Percentiles rank a stretch among this genome's conserved stretches.
Conservation (phyloP, 2,329 filamentous ascomycete genomes). For the Helicocarpus griseus region DNA sequence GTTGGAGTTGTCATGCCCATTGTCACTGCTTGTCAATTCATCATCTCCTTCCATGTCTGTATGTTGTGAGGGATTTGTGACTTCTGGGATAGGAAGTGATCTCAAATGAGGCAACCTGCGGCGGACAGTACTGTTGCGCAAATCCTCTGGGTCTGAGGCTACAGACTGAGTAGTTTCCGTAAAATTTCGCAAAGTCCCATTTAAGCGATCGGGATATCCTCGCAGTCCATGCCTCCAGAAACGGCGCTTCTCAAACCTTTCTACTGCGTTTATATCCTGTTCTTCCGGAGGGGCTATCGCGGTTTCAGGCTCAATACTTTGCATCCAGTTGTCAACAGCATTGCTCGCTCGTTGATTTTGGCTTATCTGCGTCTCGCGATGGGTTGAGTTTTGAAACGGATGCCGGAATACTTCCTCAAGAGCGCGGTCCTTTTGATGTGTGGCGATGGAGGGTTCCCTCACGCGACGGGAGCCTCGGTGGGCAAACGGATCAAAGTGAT, state of each 20-base stretch:
- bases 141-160: slow-evolving; percentile 48
- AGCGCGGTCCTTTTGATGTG: slow-evolving; percentile 80
- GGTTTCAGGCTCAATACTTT: slow-evolving; percentile 48
- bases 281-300: slow-evolving; percentile 49
- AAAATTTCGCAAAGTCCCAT: slow-evolving; percentile 33
- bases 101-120: slow-evolving; percentile 27
- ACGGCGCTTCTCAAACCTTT: slow-evolving; percentile 44
- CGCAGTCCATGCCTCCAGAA: slow-evolving; percentile 41
- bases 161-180: slow-evolving; percentile 45
- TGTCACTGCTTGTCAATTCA: slow-evolving; percentile 66
- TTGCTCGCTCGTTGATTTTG: slow-evolving; percentile 63
- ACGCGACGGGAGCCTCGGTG: slow-evolving; percentile 53
- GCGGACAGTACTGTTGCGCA: slow-evolving; percentile 18
- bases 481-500: slow-evolving; percentile 58
- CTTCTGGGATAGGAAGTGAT: slow-evolving; percentile 22
- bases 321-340: slow-evolving; percentile 87
- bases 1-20: slow-evolving; percentile 49
- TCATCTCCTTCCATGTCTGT: slow-evolving; percentile 85
- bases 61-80: slow-evolving; percentile 44
- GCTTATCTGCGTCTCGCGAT: slow-evolving; percentile 47
- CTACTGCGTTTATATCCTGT: slow-evolving; percentile 49
- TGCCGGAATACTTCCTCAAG: slow-evolving; percentile 83
- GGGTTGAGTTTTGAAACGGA: slow-evolving; percentile 53
- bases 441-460: slow-evolving; percentile 77
- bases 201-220: slow-evolving; percentile 27